A percentile compares a stretch with the other conserved stretches of the same genome.
phyloP scores from a whole-genome alignment of 2,329 filamentous ascomycete species.

The Aspergillus neotritici region DNA sequence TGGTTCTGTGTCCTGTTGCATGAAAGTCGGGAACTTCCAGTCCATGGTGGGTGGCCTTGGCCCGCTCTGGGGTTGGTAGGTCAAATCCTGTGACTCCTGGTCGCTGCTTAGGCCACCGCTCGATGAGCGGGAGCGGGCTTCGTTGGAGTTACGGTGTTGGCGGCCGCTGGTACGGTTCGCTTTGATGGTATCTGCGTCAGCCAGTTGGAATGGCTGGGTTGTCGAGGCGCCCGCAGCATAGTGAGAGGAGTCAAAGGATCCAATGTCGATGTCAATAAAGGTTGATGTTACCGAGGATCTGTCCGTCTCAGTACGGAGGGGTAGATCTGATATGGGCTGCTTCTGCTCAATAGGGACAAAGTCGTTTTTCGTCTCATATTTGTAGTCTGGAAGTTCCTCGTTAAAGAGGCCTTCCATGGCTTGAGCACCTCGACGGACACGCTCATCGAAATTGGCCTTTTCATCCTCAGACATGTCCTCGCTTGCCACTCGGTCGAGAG shows the following conservation, averaged over 20 bases:
- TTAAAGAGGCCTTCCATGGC: conserved; percentile 56
- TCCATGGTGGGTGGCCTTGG: conserved; percentile 44
- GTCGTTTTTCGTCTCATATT: conserved; percentile 50
- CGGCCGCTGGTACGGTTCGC: conserved; percentile 50
- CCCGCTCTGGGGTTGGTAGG: conserved; percentile 29
- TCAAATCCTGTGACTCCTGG: conserved; percentile 23
- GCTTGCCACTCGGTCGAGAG: conserved; percentile 26
- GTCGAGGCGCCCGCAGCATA: conserved; percentile 50
- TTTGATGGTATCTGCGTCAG: conserved; percentile 51
- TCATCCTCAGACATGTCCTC: conserved; percentile 39
- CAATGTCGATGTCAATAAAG: conserved; percentile 54
- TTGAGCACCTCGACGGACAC: conserved; percentile 52
- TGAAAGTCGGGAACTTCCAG: conserved; percentile 41
- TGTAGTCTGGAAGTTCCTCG: conserved; percentile 51
- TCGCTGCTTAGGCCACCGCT: conserved; percentile 24
- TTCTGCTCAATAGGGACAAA: conserved; percentile 41
- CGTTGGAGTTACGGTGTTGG: conserved; percentile 34
- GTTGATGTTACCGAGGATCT: conserved; percentile 45
- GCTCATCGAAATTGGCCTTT: conserved; percentile 51
- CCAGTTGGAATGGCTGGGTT: conserved; percentile 47
- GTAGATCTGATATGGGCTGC: conserved; percentile 50
- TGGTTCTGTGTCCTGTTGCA: conserved; percentile 6
- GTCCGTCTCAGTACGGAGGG: conserved; percentile 44
- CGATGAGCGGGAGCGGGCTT: conserved; percentile 29
- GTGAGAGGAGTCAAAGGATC: conserved; percentile 44